phyloP scores from a whole-genome alignment of 1,284 basidiomycete species.

The Microbotryum scabiosae region DNA sequence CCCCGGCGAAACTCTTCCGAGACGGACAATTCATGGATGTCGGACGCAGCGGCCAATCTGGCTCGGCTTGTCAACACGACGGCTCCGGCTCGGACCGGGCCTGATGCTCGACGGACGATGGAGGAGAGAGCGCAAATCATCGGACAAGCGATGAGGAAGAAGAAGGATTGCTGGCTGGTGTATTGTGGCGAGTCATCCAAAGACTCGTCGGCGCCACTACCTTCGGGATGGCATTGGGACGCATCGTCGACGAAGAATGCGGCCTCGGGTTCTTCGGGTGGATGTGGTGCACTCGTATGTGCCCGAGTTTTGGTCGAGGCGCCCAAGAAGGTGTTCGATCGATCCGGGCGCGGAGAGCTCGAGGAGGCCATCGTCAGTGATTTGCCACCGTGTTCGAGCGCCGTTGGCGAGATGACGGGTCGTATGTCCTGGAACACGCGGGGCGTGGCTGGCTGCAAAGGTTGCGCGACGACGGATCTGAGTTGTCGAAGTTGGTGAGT shows the following conservation, averaged over 20 bases:
- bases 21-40: no score
- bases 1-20: not conserved
- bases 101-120: not conserved
- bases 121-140: slow-evolving; percentile 14
- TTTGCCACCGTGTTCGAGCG: slow-evolving; percentile 1
- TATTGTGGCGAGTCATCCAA: slow-evolving; percentile 18
- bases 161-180: slow-evolving; percentile 10
- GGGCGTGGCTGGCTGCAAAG: slow-evolving; percentile 7
- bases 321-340: slow-evolving; percentile 2
- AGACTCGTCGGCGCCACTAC: no score
- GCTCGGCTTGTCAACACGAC: not conserved
- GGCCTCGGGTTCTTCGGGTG: not conserved
- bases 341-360: not conserved
- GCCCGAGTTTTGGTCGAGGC: slow-evolving; percentile 13
- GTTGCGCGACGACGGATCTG: slow-evolving; percentile 16
- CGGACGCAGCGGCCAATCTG: not conserved
- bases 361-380: slow-evolving; percentile 1
- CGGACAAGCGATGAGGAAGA: slow-evolving; percentile 15
- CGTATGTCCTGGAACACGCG: not conserved
- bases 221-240: not conserved
- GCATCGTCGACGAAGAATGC: not conserved
- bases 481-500: slow-evolving; percentile 23
- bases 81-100: not conserved
- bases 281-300: slow-evolving; percentile 21
- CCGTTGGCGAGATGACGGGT: slow-evolving; percentile 1